A percentile compares a stretch with the other conserved stretches of the same genome.
Evolutionary conservation across 176 grass and related monocot genomes (phyloP).

Genomic region (Olyra latifolia): DNA sequence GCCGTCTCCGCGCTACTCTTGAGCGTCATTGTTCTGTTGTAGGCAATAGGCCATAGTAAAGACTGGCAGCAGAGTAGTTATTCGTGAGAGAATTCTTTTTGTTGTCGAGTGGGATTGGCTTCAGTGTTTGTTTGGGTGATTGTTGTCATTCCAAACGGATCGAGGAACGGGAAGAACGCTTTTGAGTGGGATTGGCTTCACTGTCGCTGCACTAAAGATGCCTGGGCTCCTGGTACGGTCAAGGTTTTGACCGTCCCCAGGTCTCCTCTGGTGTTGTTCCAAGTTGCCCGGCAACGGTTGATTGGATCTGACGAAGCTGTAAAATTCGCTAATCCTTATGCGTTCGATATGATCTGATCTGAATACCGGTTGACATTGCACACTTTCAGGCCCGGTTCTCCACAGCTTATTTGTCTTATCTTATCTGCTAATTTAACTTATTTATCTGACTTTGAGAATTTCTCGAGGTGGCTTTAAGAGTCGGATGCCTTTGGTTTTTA

Average conservation of each 20-base stretch:
- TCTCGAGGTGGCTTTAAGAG: too few relatives aligned
- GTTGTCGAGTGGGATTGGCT: conserved; percentile 31
- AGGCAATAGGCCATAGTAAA: conserved; percentile 22
- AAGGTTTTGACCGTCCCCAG: not conserved
- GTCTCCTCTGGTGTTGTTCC: not conserved
- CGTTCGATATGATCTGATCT: not conserved
- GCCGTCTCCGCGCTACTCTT: conserved; percentile 32
- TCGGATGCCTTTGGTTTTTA: too few relatives aligned
- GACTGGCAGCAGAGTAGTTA: conserved; percentile 16
- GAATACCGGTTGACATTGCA: too few relatives aligned
- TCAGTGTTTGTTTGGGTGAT: conserved; percentile 25
- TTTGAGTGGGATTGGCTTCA: too few relatives aligned
- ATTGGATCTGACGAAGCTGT: not conserved
- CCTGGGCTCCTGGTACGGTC: not conserved
- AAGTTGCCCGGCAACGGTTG: not conserved
- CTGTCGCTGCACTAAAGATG: not conserved
- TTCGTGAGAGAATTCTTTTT: conserved; percentile 39
- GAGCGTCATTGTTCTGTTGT: conserved; percentile 40
- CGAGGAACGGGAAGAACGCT: conserved; percentile 8
- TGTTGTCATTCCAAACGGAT: conserved; percentile 14
- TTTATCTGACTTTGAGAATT: too few relatives aligned
- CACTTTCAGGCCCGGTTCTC: too few relatives aligned
- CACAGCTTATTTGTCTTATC: too few relatives aligned
- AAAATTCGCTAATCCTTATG: not conserved
- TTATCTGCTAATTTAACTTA: too few relatives aligned